A percentile compares a stretch with the other conserved stretches of the same genome.
These are phyloP conservation scores for Naumovozyma castellii DNA, from an alignment of 805 yeast species.

Conservation along the genomic window DNA sequence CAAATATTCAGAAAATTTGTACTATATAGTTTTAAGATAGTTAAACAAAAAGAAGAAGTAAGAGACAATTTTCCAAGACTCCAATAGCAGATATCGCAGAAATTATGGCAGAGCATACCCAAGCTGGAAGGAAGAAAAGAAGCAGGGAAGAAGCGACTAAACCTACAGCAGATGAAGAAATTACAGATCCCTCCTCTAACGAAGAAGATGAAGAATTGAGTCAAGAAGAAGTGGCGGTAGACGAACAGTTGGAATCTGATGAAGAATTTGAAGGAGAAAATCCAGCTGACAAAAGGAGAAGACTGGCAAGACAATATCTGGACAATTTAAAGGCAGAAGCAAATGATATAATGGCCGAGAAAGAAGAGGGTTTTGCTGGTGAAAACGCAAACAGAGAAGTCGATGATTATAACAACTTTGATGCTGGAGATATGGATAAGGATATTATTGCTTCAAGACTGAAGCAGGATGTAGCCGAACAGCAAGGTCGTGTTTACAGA, in stretches of 20 bases:
- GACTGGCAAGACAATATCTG: constrained; percentile 87
- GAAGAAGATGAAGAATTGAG: constrained; percentile 39
- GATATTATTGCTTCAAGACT: constrained; percentile 76
- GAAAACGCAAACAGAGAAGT: constrained; percentile 7
- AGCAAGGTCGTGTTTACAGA: constrained; percentile 73
- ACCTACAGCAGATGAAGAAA: constrained; percentile 41
- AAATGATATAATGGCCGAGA: constrained; percentile 29
- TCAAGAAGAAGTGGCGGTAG: constrained; percentile 30
- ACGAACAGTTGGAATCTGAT: constrained; percentile 48
- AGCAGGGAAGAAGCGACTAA: constrained; percentile 15
- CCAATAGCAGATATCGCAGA: background rate
- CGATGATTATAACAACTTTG: constrained; percentile 47
- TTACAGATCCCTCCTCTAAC: constrained; percentile 41
- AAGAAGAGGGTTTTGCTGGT: constrained; percentile 8
- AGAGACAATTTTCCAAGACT: no score
- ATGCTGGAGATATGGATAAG: constrained; percentile 83
- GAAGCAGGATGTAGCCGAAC: constrained; percentile 82
- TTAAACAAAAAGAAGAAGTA: no score
- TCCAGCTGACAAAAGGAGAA: constrained; percentile 87
- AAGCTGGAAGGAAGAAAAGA: constrained; percentile 14
- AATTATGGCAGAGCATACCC: constrained; percentile 3
- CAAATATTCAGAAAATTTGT: no score
- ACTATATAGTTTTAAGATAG: no score
- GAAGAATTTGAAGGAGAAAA: constrained; percentile 68
- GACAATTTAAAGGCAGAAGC: constrained; percentile 62